phyloP scores from a whole-genome alignment of 768 basidiomycete species.

The Suillus bovinus region DNA sequence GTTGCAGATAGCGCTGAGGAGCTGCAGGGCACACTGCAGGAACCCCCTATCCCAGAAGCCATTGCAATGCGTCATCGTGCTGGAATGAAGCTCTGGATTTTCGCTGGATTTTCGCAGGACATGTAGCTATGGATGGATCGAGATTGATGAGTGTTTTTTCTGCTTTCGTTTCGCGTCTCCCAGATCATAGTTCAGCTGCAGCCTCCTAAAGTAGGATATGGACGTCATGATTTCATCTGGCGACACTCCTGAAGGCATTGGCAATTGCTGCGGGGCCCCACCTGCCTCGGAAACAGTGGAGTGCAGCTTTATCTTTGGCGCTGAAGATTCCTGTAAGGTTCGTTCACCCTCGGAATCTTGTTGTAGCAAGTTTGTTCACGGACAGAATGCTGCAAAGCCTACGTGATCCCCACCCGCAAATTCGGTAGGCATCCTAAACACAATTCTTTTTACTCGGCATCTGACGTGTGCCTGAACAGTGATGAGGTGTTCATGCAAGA shows the following conservation, averaged over 20 bases:
- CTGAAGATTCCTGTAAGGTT: slow-evolving; percentile 75
- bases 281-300: slow-evolving; percentile 59
- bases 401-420: slow-evolving; percentile 30
- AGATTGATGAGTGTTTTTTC: slow-evolving; percentile 59
- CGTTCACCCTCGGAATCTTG: slow-evolving; percentile 62
- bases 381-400: slow-evolving; percentile 35
- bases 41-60: slow-evolving; percentile 69
- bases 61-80: slow-evolving; percentile 89
- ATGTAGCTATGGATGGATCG: slow-evolving; percentile 98
- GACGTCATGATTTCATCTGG: slow-evolving; percentile 96
- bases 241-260: slow-evolving; percentile 62
- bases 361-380: slow-evolving; percentile 40
- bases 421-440: background rate
- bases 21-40: slow-evolving; percentile 97
- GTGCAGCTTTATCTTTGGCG: slow-evolving; percentile 66
- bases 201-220: slow-evolving; percentile 91
- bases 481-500: background rate
- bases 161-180: background rate
- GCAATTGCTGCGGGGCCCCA: slow-evolving; percentile 76
- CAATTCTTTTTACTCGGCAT: slow-evolving; percentile 61
- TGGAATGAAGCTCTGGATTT: slow-evolving; percentile 62
- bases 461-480: slow-evolving; percentile 32
- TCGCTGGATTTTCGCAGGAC: slow-evolving; percentile 91
- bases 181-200: slow-evolving; percentile 75
- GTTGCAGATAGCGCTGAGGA: slow-evolving; percentile 69